Conservation (phyloP, 1,139 yeast genomes). For the Lodderomyces metapsilosis region DNA sequence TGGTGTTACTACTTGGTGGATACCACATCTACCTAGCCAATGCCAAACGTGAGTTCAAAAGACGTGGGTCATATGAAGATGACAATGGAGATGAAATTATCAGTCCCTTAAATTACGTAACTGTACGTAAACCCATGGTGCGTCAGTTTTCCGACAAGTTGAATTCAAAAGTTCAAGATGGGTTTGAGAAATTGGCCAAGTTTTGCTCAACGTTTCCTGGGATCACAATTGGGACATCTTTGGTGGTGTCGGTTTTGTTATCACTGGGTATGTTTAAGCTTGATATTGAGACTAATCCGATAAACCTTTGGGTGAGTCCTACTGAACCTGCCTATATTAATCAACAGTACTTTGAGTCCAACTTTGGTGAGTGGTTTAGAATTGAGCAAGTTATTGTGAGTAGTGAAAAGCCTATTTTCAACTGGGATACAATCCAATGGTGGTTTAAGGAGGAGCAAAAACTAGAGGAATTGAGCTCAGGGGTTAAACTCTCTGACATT, state of each 20-base stretch:
- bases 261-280: conserved; percentile 54
- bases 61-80: conserved; percentile 12
- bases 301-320: conserved; percentile 87
- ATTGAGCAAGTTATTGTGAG: conserved; percentile 81
- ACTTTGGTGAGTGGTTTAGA: conserved; percentile 91
- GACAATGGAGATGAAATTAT: conserved; percentile 21
- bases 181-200: conserved; percentile 48
- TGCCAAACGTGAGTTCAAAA: conserved; percentile 11
- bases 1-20: conserved; percentile 36
- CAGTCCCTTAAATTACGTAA: conserved; percentile 16
- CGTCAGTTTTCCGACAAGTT: conserved; percentile 16
- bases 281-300: conserved; percentile 74
- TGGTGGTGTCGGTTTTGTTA: conserved; percentile 43
- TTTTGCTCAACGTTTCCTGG: conserved; percentile 62
- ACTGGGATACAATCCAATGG: conserved; percentile 74
- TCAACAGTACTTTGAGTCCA: conserved; percentile 67
- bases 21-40: conserved; percentile 34
- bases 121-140: conserved; percentile 12
- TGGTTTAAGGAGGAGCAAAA: conserved; percentile 78
- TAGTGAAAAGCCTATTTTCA: conserved; percentile 51
- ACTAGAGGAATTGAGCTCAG: conserved; percentile 27
- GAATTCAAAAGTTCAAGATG: conserved; percentile 19
- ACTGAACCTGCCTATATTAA: conserved; percentile 69
- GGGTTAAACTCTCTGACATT: conserved; percentile 54
- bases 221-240: conserved; percentile 46